Percentiles rank a stretch among this genome's conserved stretches.
Conservation (phyloP, 2,329 filamentous ascomycete genomes). For the Epichloe gansuensis region DNA sequence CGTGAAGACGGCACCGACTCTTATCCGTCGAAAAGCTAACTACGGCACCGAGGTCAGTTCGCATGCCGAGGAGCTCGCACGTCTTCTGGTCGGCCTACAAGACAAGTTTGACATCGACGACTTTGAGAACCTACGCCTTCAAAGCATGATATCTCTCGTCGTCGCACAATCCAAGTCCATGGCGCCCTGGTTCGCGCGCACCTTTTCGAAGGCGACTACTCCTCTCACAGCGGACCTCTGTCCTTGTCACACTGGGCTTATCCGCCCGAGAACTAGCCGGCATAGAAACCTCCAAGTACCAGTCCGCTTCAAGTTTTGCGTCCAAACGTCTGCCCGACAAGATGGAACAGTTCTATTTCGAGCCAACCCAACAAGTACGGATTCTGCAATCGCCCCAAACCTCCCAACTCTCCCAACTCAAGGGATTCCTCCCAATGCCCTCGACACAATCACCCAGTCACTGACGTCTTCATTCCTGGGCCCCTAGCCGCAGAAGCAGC, state of each 20-base stretch:
- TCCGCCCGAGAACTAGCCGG: conserved; percentile 77
- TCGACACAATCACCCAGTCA: conserved; percentile 55
- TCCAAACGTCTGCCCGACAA: conserved; percentile 66
- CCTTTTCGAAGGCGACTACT: conserved; percentile 92
- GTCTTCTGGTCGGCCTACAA: conserved; percentile 65
- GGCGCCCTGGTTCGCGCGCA: conserved; percentile 71
- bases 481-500: conserved; percentile 75
- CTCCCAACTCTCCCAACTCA: conserved; percentile 22
- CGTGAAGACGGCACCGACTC: conserved; percentile 58
- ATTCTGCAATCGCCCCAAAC: conserved; percentile 14
- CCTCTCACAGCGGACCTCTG: conserved; percentile 70
- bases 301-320: conserved; percentile 50
- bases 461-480: conserved; percentile 62
- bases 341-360: conserved; percentile 59
- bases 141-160: conserved; percentile 72
- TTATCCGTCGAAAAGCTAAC: conserved; percentile 79
- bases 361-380: conserved; percentile 14
- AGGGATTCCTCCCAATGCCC: conserved; percentile 42
- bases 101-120: conserved; percentile 73
- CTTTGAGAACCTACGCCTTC: conserved; percentile 63
- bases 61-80: conserved; percentile 70
- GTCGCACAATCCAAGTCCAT: conserved; percentile 65
- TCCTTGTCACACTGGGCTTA: conserved; percentile 73
- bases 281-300: conserved; percentile 46
- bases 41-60: conserved; percentile 83